These are phyloP conservation scores for Triangularia verruculosa DNA, from an alignment of 2,329 filamentous ascomycete species.

Conservation along the genomic window DNA sequence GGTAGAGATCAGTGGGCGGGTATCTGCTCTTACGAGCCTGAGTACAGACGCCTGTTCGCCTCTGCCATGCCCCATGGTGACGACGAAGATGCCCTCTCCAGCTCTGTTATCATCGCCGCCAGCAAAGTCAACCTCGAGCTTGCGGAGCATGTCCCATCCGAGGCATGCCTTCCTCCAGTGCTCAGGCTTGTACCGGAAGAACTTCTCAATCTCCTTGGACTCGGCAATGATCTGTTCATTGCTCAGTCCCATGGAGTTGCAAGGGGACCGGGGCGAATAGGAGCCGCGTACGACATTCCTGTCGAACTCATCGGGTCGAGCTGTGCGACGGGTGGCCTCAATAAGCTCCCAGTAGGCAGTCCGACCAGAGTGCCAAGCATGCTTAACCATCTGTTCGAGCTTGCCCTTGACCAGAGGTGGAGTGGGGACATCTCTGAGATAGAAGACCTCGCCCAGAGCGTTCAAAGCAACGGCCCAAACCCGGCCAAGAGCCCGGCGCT, in stretches of 20 bases:
- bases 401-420: conserved; percentile 48
- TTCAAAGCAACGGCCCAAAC: conserved; percentile 94
- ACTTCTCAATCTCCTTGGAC: conserved; percentile 77
- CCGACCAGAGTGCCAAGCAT: conserved; percentile 78
- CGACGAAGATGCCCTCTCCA: conserved; percentile 73
- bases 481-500: conserved; percentile 65
- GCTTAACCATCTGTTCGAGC: conserved; percentile 56
- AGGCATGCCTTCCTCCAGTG: conserved; percentile 76
- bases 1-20: conserved; percentile 11
- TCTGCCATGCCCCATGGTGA: conserved; percentile 69
- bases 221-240: conserved; percentile 70
- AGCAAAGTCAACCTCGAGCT: conserved; percentile 84
- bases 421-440: conserved; percentile 69
- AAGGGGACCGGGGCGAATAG: conserved; percentile 78
- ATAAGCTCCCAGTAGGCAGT: conserved; percentile 77
- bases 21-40: conserved; percentile 42
- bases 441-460: conserved; percentile 87
- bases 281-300: conserved; percentile 65
- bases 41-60: conserved; percentile 43
- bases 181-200: conserved; percentile 67
- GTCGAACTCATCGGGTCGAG: conserved; percentile 69
- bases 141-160: conserved; percentile 89
- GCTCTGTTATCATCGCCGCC: conserved; percentile 72
- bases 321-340: conserved; percentile 70
- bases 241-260: conserved; percentile 67